These are phyloP conservation scores for Chamaenerion angustifolium DNA, from an alignment of 345 rosid species.

Conservation along the genomic window DNA sequence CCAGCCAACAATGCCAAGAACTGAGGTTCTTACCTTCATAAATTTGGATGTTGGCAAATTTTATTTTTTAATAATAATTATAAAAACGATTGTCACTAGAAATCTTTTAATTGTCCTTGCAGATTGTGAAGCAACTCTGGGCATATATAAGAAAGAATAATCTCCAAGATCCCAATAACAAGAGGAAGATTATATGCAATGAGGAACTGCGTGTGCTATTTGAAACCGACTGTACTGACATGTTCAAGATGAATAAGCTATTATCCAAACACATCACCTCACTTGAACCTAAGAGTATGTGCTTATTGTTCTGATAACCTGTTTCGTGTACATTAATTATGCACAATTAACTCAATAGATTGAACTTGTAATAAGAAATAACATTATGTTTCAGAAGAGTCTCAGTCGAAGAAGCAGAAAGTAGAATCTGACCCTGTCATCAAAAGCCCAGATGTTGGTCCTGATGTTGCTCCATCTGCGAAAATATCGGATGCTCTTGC, in stretches of 20 bases:
- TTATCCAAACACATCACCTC: constrained; percentile 19
- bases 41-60: neutral
- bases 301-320: neutral
- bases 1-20: constrained; percentile 22
- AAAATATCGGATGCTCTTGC: constrained; percentile 25
- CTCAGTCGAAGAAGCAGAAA: constrained; percentile 16
- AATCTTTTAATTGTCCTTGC: neutral
- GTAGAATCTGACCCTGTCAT: constrained; percentile 7
- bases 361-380: neutral
- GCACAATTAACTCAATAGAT: neutral
- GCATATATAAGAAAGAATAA: constrained; percentile 25
- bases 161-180: constrained; percentile 25
- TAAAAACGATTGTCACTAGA: too few species aligned
- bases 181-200: constrained; percentile 24
- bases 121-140: constrained; percentile 26
- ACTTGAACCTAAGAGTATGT: constrained; percentile 20
- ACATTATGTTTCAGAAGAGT: constrained; percentile 10
- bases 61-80: too few species aligned
- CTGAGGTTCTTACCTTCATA: constrained; percentile 14
- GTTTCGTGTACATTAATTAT: neutral
- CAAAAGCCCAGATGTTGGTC: neutral
- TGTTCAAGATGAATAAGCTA: constrained; percentile 29
- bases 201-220: constrained; percentile 23
- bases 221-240: constrained; percentile 26
- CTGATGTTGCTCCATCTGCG: constrained; percentile 12